A percentile compares a stretch with the other conserved stretches of the same genome.
phyloP scores from a whole-genome alignment of 108 stramenopile genomes.

The Seminavis robusta region DNA sequence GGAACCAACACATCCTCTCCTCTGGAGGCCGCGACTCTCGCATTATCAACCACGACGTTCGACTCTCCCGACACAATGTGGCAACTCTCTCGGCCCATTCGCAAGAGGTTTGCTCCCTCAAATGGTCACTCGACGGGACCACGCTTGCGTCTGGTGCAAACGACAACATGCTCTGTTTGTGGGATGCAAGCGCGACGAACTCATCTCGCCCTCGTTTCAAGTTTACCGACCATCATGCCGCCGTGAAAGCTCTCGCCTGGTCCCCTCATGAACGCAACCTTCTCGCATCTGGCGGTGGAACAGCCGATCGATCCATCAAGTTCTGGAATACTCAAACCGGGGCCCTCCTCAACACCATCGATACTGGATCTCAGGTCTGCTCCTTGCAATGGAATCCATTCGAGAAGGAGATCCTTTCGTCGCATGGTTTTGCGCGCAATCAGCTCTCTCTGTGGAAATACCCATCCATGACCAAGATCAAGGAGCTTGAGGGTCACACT shows the following conservation, averaged over 20 bases:
- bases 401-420: conserved; percentile 94
- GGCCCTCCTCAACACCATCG: conserved; percentile 91
- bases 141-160: conserved; percentile 95
- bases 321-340: conserved; percentile 98
- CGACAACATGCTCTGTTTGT: conserved; percentile 97
- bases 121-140: conserved; percentile 95
- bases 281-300: conserved; percentile 96
- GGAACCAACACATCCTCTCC: conserved; percentile 94
- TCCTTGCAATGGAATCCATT: conserved; percentile 92
- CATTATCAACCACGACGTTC: conserved; percentile 97
- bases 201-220: conserved; percentile 63
- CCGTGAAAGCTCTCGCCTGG: conserved; percentile 99
- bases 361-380: conserved; percentile 98
- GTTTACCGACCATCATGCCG: conserved; percentile 92
- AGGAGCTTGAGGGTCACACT: conserved; percentile 96
- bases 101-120: conserved; percentile 97
- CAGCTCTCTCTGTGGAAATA: conserved; percentile 98
- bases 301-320: conserved; percentile 98
- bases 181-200: conserved; percentile 78
- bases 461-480: conserved; percentile 96
- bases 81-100: conserved; percentile 74
- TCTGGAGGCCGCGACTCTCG: conserved; percentile 88
- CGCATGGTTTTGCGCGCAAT: conserved; percentile 97
- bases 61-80: conserved; percentile 85
- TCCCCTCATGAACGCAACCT: conserved; percentile 95